phyloP scores from a whole-genome alignment of 345 rosid genomes.

The Citropsis articulata region DNA sequence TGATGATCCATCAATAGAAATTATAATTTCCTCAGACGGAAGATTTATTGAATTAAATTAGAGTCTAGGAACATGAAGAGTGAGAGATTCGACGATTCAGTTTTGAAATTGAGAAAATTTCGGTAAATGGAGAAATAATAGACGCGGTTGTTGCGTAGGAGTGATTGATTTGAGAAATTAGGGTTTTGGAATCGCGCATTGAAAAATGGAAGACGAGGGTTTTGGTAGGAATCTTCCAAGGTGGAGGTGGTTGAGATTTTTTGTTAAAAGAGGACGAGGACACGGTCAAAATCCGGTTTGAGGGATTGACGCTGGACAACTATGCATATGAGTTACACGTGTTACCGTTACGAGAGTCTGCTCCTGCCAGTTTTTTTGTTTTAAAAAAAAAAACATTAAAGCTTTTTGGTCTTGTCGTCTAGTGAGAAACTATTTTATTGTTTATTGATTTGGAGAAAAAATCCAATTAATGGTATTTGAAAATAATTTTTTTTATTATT shows the following conservation, averaged over 20 bases:
- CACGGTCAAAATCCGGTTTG: conserved; percentile 14
- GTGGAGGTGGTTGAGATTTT: conserved; percentile 5
- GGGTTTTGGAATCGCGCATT: conserved; percentile 17
- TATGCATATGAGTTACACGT: conserved; percentile 16
- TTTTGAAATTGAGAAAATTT: background rate
- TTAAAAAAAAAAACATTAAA: too few relatives aligned
- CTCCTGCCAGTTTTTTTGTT: background rate
- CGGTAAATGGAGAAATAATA: background rate
- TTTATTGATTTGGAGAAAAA: too few relatives aligned
- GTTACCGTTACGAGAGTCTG: background rate
- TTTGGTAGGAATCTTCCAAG: background rate
- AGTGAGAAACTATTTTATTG: too few relatives aligned
- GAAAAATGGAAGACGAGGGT: background rate
- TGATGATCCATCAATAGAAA: conserved; percentile 26
- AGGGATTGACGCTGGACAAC: background rate
- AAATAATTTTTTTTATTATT: too few relatives aligned
- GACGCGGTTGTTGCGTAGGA: background rate
- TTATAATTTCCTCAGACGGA: background rate
- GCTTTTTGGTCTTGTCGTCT: too few relatives aligned
- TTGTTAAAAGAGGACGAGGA: conserved; percentile 3
- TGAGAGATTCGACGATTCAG: background rate
- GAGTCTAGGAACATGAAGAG: background rate
- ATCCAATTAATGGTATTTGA: too few relatives aligned
- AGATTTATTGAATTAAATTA: background rate
- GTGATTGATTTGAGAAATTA: background rate